phyloP scores from a whole-genome alignment of 805 yeast genomes.

The Ogataea philodendri region DNA sequence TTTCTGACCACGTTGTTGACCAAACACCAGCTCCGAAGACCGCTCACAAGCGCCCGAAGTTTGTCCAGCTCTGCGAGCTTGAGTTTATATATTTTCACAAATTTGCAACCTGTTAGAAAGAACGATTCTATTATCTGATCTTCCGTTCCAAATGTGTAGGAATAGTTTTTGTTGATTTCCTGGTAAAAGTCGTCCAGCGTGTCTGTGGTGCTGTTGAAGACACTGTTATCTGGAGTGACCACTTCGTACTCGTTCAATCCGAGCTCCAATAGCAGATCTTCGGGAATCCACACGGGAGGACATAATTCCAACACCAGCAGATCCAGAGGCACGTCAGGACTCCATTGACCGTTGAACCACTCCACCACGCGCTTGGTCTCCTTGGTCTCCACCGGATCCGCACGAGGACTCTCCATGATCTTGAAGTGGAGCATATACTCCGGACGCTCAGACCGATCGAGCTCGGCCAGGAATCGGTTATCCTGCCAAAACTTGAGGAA shows the following conservation, averaged over 20 bases:
- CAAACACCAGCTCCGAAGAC: constrained; percentile 30
- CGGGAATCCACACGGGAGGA: constrained; percentile 36
- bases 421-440: constrained; percentile 33
- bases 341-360: constrained; percentile 32
- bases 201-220: constrained; percentile 19
- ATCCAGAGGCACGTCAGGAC: constrained; percentile 20
- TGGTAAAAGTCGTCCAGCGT: constrained; percentile 22
- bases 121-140: constrained; percentile 14
- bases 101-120: constrained; percentile 29
- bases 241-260: constrained; percentile 26
- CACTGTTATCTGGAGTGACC: constrained; percentile 25
- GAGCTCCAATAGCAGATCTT: constrained; percentile 27
- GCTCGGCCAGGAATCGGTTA: constrained; percentile 27
- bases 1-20: constrained; percentile 27
- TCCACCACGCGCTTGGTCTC: constrained; percentile 14
- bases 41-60: constrained; percentile 20
- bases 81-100: constrained; percentile 30
- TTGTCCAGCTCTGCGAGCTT: constrained; percentile 24
- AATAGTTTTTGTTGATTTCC: constrained; percentile 15
- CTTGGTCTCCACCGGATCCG: constrained; percentile 22
- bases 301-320: constrained; percentile 30
- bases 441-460: constrained; percentile 22
- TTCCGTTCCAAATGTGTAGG: constrained; percentile 2
- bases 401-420: constrained; percentile 26
- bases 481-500: constrained; percentile 36